phyloP scores from a whole-genome alignment of 345 rosid genomes.

The Camelina laxa region DNA sequence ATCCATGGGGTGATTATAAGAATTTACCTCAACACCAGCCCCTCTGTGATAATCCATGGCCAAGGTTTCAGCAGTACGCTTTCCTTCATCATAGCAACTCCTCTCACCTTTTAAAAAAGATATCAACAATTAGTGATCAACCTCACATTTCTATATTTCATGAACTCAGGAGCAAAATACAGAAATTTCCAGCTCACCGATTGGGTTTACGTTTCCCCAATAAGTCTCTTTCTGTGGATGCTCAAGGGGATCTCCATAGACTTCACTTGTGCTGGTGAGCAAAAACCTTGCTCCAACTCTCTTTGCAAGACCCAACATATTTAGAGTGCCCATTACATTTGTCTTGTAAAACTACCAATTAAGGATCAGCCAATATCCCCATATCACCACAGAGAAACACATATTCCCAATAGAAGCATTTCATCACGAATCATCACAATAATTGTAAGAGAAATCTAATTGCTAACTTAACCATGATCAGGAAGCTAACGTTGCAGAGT shows the following conservation, averaged over 20 bases:
- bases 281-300: slow-evolving; percentile 96
- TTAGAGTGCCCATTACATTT: slow-evolving; percentile 98
- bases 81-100: slow-evolving; percentile 99
- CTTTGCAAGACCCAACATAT: slow-evolving; percentile 99
- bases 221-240: slow-evolving; percentile 99
- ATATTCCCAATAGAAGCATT: slow-evolving; percentile 2
- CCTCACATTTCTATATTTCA: slow-evolving; percentile 6
- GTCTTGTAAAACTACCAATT: slow-evolving; percentile 72
- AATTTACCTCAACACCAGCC: slow-evolving; percentile 85
- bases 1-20: slow-evolving; percentile 6
- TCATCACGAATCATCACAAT: slow-evolving; percentile 54
- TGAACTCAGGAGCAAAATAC: slow-evolving; percentile 5
- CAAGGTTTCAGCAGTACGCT: slow-evolving; percentile 93
- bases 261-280: slow-evolving; percentile 99
- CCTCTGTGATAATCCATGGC: slow-evolving; percentile 99
- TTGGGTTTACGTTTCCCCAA: slow-evolving; percentile 99
- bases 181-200: slow-evolving; percentile 52
- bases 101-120: slow-evolving; percentile 65
- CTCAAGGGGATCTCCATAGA: slow-evolving; percentile 97
- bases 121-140: slow-evolving; percentile 10
- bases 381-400: not conserved
- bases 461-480: not conserved
- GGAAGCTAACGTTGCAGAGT: not conserved
- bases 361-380: slow-evolving; percentile 53
- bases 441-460: not conserved